Base-by-base conservation (phyloP, 495 filamentous ascomycete genomes). In the Sabuloglossum arenarium region DNA sequence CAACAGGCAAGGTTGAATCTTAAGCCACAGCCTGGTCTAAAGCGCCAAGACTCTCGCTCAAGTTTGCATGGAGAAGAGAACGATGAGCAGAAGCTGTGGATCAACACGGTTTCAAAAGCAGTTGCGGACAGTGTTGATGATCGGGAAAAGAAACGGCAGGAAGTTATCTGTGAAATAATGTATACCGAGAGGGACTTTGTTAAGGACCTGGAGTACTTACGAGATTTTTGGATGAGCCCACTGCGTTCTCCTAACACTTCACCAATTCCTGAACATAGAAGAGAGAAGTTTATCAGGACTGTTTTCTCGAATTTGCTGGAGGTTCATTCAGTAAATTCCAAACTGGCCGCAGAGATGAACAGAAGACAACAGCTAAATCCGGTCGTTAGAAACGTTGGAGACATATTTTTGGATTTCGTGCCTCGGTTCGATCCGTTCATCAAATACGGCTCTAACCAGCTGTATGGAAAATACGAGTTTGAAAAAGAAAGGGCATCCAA, bases 171-270 rank as follows among this genome's bases (percentile, higher is more conserved):
- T 25, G 93, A 99, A 65, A 81, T 95, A 60, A 95, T 94, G 80
- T 99, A 99, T 67, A 99, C 93, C 0, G 93, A 99, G 67, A 80
- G 93, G 39, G 93, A 99, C 68, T 99, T 99, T 61, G 93, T 99
- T 66, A 99, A 99, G 72, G 93, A 99, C 65, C 73, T 99, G 61
- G 93, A 99, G 65, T 99, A 99, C 64, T 70, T 99, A 29, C 80
- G 90, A 58, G 93, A 99, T 70, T 97, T 97, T 77, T 99, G 93
- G 93, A 94, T 97, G 73, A 79, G 87, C 60, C 93, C 93, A 3
- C 68, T 99, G 54, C 81, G 87, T 54, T 79, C 79, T 25, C 74
- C 77, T 19, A 81, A 74, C 39, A 73, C 74, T 27, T 96, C 90
- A 8, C 88, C 88, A 3, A 90, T 99, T 56, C 90, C 93, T 5